Evolutionary conservation across 2,329 filamentous ascomycete genomes (phyloP), one percentile per base, ranked within the genome.

Genomic region (Ascochyta pisi): DNA sequence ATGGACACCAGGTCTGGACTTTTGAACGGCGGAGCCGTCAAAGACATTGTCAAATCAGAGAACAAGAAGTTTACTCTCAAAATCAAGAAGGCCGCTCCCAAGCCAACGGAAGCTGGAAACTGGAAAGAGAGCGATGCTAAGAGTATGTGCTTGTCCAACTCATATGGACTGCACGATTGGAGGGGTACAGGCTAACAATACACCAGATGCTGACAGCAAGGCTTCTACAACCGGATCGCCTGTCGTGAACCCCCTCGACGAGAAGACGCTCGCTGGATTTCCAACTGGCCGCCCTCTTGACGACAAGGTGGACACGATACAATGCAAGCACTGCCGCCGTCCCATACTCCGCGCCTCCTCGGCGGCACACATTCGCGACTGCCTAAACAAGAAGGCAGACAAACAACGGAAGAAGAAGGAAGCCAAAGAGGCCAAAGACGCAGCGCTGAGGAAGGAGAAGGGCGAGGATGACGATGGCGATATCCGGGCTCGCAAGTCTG

Each of bases 241-340:
- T 1, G 65, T 78, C 40, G 73, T 83, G 29, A 83, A 81, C 66
- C 84, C 86, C 49, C 84, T 96, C 47, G 91, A 96, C 67, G 88
- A 92, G 57, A 85, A 82, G 58, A 87, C 90, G 13, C 85, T 90
- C 65, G 87, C 91, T 57, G 90, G 90, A 4, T 97, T 97, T 75
- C 83, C 87, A 4, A 93, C 89, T 42, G 91, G 92, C 59, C 87
- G 89, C 54, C 92, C 92, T 0, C 83, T 96, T 64, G 88, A 92
- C 66, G 93, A 96, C 69, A 83, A 82, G 53, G 85, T 90, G 10
- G 91, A 96, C 61, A 84, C 91, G 9, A 87, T 95, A 46, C 77
- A 80, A 64, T 99, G 94, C 83, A 97, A 95, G 74, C 92, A 96
- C 74, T 99, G 94, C 79, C 96, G 95, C 77, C 93, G 96, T 68